Conservation (phyloP, 1,139 yeast genomes). For the Blastobotrys illinoisensis region DNA sequence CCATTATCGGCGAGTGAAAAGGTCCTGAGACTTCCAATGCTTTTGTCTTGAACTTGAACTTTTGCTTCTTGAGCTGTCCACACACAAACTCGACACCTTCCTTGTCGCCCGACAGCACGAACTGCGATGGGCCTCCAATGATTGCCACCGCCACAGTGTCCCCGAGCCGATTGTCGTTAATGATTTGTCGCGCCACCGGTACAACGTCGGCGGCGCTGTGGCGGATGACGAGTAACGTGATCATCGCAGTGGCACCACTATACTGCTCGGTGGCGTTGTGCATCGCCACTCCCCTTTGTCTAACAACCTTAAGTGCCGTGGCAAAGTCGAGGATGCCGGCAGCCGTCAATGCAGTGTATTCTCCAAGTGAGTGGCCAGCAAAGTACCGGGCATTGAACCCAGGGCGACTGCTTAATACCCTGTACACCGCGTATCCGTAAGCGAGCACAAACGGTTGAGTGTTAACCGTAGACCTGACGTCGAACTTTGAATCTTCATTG, state of each 20-base stretch:
- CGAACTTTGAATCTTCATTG: constrained; percentile 19
- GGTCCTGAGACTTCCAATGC: constrained; percentile 48
- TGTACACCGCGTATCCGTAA: constrained; percentile 39
- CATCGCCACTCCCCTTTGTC: constrained; percentile 50
- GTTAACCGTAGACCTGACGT: constrained; percentile 39
- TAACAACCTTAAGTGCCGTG: constrained; percentile 45
- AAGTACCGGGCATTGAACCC: constrained; percentile 20
- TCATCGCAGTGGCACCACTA: constrained; percentile 6
- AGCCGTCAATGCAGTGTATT: constrained; percentile 48
- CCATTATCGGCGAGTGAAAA: constrained; percentile 44
- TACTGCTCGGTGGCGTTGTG: constrained; percentile 34
- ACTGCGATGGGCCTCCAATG: constrained; percentile 40
- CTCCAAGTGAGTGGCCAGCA: constrained; percentile 62
- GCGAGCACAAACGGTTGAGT: constrained; percentile 61
- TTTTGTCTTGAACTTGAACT: constrained; percentile 18
- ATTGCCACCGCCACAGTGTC: constrained; percentile 24
- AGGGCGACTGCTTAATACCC: constrained; percentile 30
- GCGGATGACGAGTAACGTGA: constrained; percentile 6
- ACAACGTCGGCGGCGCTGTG: background rate
- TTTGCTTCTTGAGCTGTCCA: constrained; percentile 12
- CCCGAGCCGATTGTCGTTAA: background rate
- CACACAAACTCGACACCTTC: constrained; percentile 13
- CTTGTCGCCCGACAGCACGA: constrained; percentile 43
- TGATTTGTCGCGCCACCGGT: background rate
- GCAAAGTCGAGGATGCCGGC: constrained; percentile 40